Conservation (phyloP, 768 basidiomycete genomes). For the Boletellus sp. region DNA sequence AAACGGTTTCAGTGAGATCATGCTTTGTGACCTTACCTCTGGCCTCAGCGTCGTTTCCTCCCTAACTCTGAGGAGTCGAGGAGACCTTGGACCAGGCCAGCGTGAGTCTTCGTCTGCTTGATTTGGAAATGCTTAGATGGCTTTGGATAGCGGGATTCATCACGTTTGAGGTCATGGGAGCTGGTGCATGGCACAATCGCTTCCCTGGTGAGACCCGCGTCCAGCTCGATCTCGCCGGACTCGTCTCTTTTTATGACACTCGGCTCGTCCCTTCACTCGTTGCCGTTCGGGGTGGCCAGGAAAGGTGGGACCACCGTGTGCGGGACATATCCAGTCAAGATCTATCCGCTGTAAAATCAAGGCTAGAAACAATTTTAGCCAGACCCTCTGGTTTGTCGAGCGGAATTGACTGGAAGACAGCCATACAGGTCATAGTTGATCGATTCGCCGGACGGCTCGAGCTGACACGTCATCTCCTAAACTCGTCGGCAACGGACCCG, state of each 20-base stretch:
- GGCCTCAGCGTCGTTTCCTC: not conserved
- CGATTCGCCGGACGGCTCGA: conserved; percentile 29
- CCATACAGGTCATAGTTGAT: not conserved
- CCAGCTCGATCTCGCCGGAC: not conserved
- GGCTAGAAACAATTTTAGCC: not conserved
- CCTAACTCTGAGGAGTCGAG: not conserved
- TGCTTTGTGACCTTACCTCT: not conserved
- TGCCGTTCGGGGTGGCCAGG: not conserved
- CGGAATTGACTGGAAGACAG: not conserved
- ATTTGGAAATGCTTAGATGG: not conserved
- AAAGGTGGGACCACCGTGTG: not conserved
- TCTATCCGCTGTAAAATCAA: not conserved
- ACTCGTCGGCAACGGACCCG: conserved; percentile 3
- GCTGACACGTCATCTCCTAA: conserved; percentile 16
- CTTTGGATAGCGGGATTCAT: no score
- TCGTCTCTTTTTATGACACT: not conserved
- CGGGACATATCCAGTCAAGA: not conserved
- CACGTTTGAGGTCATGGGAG: not conserved
- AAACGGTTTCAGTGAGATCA: not conserved
- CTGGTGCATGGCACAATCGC: not conserved
- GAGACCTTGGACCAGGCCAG: not conserved
- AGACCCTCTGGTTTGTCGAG: not conserved
- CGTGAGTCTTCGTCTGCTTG: not conserved
- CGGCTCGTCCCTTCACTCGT: not conserved
- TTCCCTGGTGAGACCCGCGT: not conserved